phyloP scores from a whole-genome alignment of 1,139 yeast genomes.

The Arxiozyma heterogenica region DNA sequence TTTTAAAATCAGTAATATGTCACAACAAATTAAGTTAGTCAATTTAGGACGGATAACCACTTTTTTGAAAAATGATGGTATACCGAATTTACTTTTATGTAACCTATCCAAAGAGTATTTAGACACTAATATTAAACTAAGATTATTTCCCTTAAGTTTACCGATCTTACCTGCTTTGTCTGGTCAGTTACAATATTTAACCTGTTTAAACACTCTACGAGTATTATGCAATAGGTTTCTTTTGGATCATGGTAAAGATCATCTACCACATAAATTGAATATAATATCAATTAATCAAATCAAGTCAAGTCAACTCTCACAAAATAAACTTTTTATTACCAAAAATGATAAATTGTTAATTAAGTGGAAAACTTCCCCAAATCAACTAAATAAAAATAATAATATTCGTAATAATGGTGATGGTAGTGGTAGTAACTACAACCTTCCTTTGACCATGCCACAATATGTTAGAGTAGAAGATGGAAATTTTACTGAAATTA shows the following conservation, averaged over 20 bases:
- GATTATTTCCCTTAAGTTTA: slow-evolving; percentile 56
- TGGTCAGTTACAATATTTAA: slow-evolving; percentile 51
- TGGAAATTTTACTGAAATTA: neutral
- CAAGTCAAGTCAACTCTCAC: slow-evolving; percentile 5
- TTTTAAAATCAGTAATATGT: neutral
- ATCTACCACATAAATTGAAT: slow-evolving; percentile 9
- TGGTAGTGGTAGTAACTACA: too few relatives aligned
- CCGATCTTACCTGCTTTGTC: slow-evolving; percentile 51
- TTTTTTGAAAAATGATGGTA: slow-evolving; percentile 36
- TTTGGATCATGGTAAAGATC: slow-evolving; percentile 28
- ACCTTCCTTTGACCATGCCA: too few relatives aligned
- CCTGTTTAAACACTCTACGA: slow-evolving; percentile 44
- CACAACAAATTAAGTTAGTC: neutral
- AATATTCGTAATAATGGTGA: too few relatives aligned
- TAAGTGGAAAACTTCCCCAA: slow-evolving; percentile 53
- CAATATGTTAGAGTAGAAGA: slow-evolving; percentile 25
- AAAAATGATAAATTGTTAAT: slow-evolving; percentile 46
- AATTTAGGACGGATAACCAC: neutral
- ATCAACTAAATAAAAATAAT: neutral
- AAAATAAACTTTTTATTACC: slow-evolving; percentile 22
- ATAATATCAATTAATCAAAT: slow-evolving; percentile 15
- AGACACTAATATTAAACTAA: slow-evolving; percentile 44
- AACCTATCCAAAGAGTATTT: slow-evolving; percentile 44
- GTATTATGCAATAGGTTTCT: slow-evolving; percentile 46
- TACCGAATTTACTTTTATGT: slow-evolving; percentile 48